Base-by-base conservation (phyloP, 805 yeast genomes). In the Saccharomycopsis selenospora region DNA sequence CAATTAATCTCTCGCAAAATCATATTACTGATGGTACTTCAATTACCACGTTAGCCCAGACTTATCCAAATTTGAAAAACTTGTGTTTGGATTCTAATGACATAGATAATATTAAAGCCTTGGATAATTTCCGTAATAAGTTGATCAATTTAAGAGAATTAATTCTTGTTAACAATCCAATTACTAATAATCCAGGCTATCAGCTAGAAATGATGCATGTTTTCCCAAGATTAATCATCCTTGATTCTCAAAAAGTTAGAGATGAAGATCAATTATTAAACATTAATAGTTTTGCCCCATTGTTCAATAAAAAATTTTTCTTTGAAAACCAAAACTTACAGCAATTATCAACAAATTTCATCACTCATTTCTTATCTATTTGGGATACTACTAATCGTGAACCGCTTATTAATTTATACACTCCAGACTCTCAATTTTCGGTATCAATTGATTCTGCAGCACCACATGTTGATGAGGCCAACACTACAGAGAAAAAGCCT, bases 371-470 rank as follows among this genome's bases (percentile, higher is more conserved):
- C 64, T 69, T 85, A 50, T 79, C 80, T 47, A 67, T 83, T 43
- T 93, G 95, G 95, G 99, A 93, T 66, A 58, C 74, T 4, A 80
- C 85, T 59, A 44, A 52, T 36, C 70, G 99, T 51, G 59, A 71
- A 7, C 90, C 82, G 49, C 69, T 93, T 43, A 61, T 83, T 63
- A 73, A 75, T 40, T 68, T 93, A 26, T 93, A 93, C 62, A 87
- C 93, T 46, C 76, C 77, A 43, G 84, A 82, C 58, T 87, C 97
- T 0, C 86, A 84, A 60, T 91, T 93, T 58, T 89, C 97, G 0
- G 61, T 84, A 47, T 83, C 85, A 52, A 79, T 82, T 20, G 95
- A 88, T 65, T 69, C 86, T 1, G 68, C 80, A 0, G 82, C 83
- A 41, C 91, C 95, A 6, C 66, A 60, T 17, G 26, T 17, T 24